Conservation (phyloP, 352 stramenopile species). For the Globisporangium canariense region DNA sequence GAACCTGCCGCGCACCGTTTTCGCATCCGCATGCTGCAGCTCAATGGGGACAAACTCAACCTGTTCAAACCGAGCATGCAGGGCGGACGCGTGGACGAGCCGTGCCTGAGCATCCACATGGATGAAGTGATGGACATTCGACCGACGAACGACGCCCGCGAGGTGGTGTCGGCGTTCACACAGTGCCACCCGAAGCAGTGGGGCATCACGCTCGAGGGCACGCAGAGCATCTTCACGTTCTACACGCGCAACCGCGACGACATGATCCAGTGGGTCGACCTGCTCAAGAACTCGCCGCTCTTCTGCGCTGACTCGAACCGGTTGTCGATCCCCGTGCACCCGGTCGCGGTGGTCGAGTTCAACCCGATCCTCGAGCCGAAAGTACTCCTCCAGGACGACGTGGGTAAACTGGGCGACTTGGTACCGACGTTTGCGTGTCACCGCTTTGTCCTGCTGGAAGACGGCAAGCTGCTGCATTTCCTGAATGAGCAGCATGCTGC, state of each 20-base stretch:
- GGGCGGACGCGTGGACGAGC: slow-evolving; percentile 60
- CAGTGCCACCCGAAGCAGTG: slow-evolving; percentile 86
- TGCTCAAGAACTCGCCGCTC: slow-evolving; percentile 85
- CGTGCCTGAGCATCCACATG: slow-evolving; percentile 71
- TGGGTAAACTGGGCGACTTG: slow-evolving; percentile 78
- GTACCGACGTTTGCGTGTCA: slow-evolving; percentile 59
- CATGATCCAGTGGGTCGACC: slow-evolving; percentile 82
- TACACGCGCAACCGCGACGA: slow-evolving; percentile 76
- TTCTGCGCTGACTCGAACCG: slow-evolving; percentile 54
- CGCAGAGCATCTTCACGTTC: slow-evolving; percentile 83
- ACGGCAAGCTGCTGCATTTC: slow-evolving; percentile 84
- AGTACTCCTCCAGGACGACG: slow-evolving; percentile 59
- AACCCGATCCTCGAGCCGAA: slow-evolving; percentile 64
- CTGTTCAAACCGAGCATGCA: slow-evolving; percentile 87
- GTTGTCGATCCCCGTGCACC: slow-evolving; percentile 79
- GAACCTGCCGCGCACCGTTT: slow-evolving; percentile 71
- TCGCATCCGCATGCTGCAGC: slow-evolving; percentile 80
- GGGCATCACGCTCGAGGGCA: slow-evolving; percentile 80
- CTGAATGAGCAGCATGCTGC: slow-evolving; percentile 46
- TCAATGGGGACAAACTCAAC: slow-evolving; percentile 73
- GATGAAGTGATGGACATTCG: slow-evolving; percentile 84
- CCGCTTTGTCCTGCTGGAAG: slow-evolving; percentile 73
- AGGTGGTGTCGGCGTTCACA: slow-evolving; percentile 72
- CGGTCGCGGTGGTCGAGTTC: slow-evolving; percentile 75
- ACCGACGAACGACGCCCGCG: slow-evolving; percentile 74